Evolutionary conservation across 108 stramenopile genomes (phyloP), one percentile per base, ranked within the genome.

Genomic region (Skeletonema potamos): DNA sequence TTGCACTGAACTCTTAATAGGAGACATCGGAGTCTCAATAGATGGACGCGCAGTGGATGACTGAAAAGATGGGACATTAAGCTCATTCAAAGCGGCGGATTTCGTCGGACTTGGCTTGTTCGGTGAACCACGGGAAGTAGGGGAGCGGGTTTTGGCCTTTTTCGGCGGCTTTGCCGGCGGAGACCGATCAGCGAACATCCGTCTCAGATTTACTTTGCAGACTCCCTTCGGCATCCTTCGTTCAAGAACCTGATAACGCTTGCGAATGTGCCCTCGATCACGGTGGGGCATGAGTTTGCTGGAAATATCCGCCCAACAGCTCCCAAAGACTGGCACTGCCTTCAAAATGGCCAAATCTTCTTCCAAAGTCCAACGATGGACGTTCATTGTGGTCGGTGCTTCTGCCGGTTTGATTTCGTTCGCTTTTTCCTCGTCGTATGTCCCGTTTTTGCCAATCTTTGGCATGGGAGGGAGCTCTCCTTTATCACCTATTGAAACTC

Each of bases 291-390:
- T 87, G 17, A 91, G 65, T 54, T 86, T 61, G 46, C 86, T 86
- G 17, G 82, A 76, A 22, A 95, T 79, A 54, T 92, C 93, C 1
- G 91, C 91, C 91, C 91, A 95, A 84, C 89, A 86, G 63, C 86
- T 76, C 0, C 93, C 93, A 79, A 89, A 82, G 30, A 92, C 56
- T 5, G 93, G 91, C 8, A 92, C 90, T 4, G 91, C 91, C 67
- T 86, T 86, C 27, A 95, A 77, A 8, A 92, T 70, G 4, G 87
- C 85, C 26, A 95, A 44, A 63, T 95, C 93, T 67, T 95, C 93
- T 72, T 92, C 89, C 57, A 95, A 44, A 10, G 84, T 87, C 93
- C 93, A 95, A 41, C 93, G 79, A 85, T 95, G 89, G 32, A 95
- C 88, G 59, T 90, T 92, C 59, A 91, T 79, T 48, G 89, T 88